Evolutionary conservation across 495 filamentous ascomycete genomes (phyloP).

Genomic region (Diplogelasinospora grovesii): DNA sequence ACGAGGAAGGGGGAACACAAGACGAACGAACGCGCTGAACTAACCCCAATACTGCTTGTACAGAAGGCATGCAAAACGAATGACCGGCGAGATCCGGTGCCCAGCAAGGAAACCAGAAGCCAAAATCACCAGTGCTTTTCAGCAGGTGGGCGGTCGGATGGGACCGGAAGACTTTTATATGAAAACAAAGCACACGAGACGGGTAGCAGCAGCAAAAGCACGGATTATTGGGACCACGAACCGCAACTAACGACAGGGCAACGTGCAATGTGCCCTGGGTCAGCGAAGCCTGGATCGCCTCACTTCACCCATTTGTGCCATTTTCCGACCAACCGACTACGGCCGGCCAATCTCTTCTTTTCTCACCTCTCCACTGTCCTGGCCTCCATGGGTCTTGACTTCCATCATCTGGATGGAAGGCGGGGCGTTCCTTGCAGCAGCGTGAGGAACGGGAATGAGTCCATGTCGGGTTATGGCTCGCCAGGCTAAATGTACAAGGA

Average conservation of each 20-base stretch:
- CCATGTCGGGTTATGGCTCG: no score
- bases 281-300: neutral
- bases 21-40: no score
- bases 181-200: no score
- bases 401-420: neutral
- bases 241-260: no score
- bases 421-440: slow-evolving; percentile 25
- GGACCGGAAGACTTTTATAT: slow-evolving; percentile 12
- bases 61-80: slow-evolving; percentile 4
- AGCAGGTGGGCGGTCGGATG: neutral
- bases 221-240: no score
- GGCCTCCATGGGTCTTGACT: neutral
- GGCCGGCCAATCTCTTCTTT: neutral
- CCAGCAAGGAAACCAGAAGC: slow-evolving; percentile 1
- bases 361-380: neutral
- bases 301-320: slow-evolving; percentile 3
- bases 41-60: neutral
- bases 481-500: slow-evolving; percentile 22
- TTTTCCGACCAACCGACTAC: neutral
- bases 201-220: slow-evolving; percentile 23
- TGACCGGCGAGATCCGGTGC: neutral
- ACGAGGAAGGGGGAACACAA: no score
- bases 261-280: no score
- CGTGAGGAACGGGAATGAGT: neutral
- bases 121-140: neutral